Percentiles rank a stretch among this genome's conserved stretches.
Evolutionary conservation across 202 grass and related monocot genomes (phyloP).

Genomic region (Zizania palustris): DNA sequence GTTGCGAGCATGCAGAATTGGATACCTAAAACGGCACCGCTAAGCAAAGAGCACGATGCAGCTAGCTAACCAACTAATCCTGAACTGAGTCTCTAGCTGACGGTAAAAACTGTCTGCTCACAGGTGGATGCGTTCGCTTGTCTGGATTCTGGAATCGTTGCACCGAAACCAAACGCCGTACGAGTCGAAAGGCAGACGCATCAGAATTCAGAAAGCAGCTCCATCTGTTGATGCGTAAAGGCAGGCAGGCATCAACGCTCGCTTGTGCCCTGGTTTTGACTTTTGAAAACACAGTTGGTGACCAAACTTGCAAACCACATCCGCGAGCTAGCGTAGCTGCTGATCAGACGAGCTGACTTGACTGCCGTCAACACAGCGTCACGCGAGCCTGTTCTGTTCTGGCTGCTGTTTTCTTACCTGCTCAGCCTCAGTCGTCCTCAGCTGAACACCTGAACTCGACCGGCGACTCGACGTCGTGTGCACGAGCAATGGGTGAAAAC

Average conservation of each 20-base stretch:
- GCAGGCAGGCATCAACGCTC: background rate
- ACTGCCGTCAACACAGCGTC: background rate
- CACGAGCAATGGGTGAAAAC: slow-evolving; percentile 39
- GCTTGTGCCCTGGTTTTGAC: slow-evolving; percentile 4
- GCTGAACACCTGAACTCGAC: background rate
- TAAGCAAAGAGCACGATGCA: background rate
- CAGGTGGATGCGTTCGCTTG: background rate
- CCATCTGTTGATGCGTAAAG: background rate
- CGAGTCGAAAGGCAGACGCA: background rate
- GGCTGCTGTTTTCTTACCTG: background rate
- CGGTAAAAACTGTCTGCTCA: background rate
- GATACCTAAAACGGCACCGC: slow-evolving; percentile 12
- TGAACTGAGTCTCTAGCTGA: background rate
- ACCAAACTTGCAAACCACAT: slow-evolving; percentile 47
- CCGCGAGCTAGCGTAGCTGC: background rate
- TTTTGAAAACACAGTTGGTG: slow-evolving; percentile 35
- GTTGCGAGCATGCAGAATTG: background rate
- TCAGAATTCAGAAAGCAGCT: background rate
- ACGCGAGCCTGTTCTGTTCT: background rate
- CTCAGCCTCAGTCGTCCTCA: background rate
- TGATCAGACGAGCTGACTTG: background rate
- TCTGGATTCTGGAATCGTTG: slow-evolving; percentile 47
- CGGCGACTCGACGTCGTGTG: background rate
- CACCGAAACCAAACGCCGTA: slow-evolving; percentile 55
- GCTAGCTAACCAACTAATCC: too few relatives aligned